Base-by-base conservation (phyloP, 1,284 basidiomycete genomes). In the Leucocoprinus gongylophorus region DNA sequence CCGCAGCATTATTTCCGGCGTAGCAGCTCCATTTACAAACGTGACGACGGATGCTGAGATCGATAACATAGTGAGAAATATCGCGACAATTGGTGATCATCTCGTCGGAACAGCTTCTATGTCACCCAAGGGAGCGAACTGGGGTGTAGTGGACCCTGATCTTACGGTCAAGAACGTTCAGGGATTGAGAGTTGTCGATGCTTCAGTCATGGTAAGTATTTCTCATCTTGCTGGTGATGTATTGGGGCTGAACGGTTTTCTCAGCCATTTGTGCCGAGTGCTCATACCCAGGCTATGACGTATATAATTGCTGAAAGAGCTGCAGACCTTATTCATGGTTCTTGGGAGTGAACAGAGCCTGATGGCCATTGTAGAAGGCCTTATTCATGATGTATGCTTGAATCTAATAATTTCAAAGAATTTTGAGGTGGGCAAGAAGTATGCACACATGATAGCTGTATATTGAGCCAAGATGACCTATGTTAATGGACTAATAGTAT, bases 121-220 rank as follows among this genome's bases (percentile, higher is more conserved):
- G 65, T 62, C 62, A 10, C 53, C 62, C 0, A 57, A 48, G 43
- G 55, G 55, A 10, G 61, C 59, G 5, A 46, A 42, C 5, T 58
- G 56, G 42, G 65, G 63, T 15, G 64, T 66, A 3, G 64, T 64
- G 7, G 60, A 62, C 61, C 69, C 78, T 3, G 71, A 75, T 55
- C 64, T 85, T 29, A 55, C 59, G 6, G 62, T 70, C 18, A 69
- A 71, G 46, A 64, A 64, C 7, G 60, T 67, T 23, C 37, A 54
- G 5, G 65, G 67, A 10, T 51, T 75, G 54, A 60, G 72, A n/a
- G 62, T 75, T 32, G 66, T 72, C 23, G 72, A 75, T 59, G 64
- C 69, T 0, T 69, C 67, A 1, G 63, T 74, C 13, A 64, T 71
- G 59, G 61, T 64, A 42, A 20, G 28, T 42, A 12, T 28, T 21